Base-by-base conservation (phyloP, 805 yeast species). In the Pichia paraexigua region DNA sequence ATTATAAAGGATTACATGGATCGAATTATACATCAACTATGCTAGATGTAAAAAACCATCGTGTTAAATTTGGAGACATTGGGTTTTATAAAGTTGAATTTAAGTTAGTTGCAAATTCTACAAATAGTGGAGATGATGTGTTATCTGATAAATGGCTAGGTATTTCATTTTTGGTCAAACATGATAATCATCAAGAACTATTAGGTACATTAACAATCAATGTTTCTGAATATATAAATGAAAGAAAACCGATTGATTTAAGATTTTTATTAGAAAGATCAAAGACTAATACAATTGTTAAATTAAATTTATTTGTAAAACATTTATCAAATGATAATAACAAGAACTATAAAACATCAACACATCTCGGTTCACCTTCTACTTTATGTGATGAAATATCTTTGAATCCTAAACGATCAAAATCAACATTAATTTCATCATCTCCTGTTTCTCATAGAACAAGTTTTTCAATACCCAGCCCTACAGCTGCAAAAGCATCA, bases 201-300 rank as follows among this genome's bases (percentile, higher is more conserved):
- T 64, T 94, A 40, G 99, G 99, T 1, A 63, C 67, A 18, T 70
- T 90, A 18, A 79, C 73, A 43, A 68, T 92, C 35, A 85, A 90
- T 60, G 63, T 91, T 42, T 69, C 92, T 0, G 95, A 89, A 59
- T 88, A 83, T 63, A 76, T 84, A 39, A 72, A 75, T 56, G 79
- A 77, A 50, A 71, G 73, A 32, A 74, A 75, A 49, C 73, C 79
- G 4, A 66, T 75, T 5, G 72, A 83, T 2, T 74, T 84, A 55
- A 73, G 87, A 55, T 89, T 85, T 59, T 68, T 92, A 43, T 71
- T 92, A 39, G 83, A 83, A 59, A 77, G 87, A 27, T 85, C 95
- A 1, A 87, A 88, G 57, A 80, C 92, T 20, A 92, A 92, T 64
- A 83, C 95, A 2, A 85, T 88, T n/a, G 66, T 85, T 41, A 82